Base-by-base conservation (phyloP, 208 protist genomes). In the Acanthamoeba healyi region DNA sequence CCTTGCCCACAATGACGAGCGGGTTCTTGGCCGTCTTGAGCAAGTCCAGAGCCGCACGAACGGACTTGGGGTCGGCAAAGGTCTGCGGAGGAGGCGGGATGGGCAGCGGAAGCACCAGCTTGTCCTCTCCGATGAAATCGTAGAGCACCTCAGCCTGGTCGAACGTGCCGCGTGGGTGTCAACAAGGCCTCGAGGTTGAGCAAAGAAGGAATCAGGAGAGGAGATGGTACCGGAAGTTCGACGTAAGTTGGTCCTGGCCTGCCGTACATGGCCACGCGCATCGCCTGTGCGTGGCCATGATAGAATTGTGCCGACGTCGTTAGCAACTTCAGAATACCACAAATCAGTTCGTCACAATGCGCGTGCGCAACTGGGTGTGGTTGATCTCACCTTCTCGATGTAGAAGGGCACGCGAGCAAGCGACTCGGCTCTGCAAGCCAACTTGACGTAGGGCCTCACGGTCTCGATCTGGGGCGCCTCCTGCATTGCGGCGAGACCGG, bases 191-290 rank as follows among this genome's bases (percentile, higher is more conserved):
- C n/a, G n/a, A n/a, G n/a, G n/a, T 49, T 15, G 44, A 49, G 44
- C 12, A 49, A 4, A 61, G 22, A 38, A 44, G 17, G 26, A 1
- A 19, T 29, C 26, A 67, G 12, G 15, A 46, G 70, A 15, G 22
- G 70, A 22, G 70, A 5, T 0, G 70, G 22, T 94, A 72, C 79
- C 19, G 94, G 77, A 9, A 96, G 49, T 32, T 96, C 94, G 36
- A 94, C 74, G 49, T 96, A 96, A 49, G 94, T 63, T 9, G 84
- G 51, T 1, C 94, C 94, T 6, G 94, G 94, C n/a, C 65, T 32
- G n/a, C 92, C 94, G 46, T 95, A 94, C 58, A 94, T 72, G 36
- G 74, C 70, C 38, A 58, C 51, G 32, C 89, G 84, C 15, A 95
- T 91, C 22, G 79, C 92, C 46, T 88, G n/a, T 29, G 46, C 40